phyloP scores from a whole-genome alignment of 768 basidiomycete species.

The Goffeauzyma gilvescens region DNA sequence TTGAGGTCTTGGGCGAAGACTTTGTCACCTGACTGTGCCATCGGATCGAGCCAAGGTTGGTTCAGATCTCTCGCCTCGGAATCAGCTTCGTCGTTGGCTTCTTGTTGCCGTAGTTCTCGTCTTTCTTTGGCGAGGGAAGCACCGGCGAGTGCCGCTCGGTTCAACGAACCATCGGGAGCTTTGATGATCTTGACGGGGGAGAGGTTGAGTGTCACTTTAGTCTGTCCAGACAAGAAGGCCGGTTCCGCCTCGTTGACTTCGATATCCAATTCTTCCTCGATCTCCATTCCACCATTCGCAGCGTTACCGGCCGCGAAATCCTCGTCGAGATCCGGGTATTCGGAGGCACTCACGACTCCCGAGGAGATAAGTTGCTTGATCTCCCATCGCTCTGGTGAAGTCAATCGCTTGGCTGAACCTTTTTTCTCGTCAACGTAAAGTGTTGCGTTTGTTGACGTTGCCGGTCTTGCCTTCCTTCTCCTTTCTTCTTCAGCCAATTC shows the following conservation, averaged over 20 bases:
- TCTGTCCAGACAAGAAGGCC: constrained; percentile 85
- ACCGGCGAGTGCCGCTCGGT: constrained; percentile 82
- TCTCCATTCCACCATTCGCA: constrained; percentile 44
- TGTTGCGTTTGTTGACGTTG: constrained; percentile 54
- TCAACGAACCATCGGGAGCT: constrained; percentile 91
- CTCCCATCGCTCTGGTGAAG: constrained; percentile 96
- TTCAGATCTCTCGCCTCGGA: constrained; percentile 85
- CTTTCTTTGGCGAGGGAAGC: constrained; percentile 88
- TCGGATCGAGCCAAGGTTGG: constrained; percentile 94
- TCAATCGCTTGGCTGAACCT: constrained; percentile 36
- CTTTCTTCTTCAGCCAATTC: constrained; percentile 69
- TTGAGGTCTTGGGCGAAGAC: constrained; percentile 85
- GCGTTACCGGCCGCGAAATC: constrained; percentile 27
- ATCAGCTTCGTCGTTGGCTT: constrained; percentile 82
- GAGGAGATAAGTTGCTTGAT: constrained; percentile 97
- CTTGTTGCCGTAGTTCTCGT: constrained; percentile 79
- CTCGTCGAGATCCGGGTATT: constrained; percentile 36
- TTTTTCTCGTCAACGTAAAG: constrained; percentile 28
- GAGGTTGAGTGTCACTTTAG: constrained; percentile 80
- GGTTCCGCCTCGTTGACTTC: constrained; percentile 95
- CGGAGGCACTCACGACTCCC: constrained; percentile 73
- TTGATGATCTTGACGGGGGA: constrained; percentile 97
- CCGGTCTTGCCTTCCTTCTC: constrained; percentile 38
- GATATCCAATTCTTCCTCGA: constrained; percentile 92
- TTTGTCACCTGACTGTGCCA: constrained; percentile 70